A percentile compares a stretch with the other conserved stretches of the same genome.
phyloP scores from a whole-genome alignment of 768 basidiomycete species.

The Cubamyces sp. region DNA sequence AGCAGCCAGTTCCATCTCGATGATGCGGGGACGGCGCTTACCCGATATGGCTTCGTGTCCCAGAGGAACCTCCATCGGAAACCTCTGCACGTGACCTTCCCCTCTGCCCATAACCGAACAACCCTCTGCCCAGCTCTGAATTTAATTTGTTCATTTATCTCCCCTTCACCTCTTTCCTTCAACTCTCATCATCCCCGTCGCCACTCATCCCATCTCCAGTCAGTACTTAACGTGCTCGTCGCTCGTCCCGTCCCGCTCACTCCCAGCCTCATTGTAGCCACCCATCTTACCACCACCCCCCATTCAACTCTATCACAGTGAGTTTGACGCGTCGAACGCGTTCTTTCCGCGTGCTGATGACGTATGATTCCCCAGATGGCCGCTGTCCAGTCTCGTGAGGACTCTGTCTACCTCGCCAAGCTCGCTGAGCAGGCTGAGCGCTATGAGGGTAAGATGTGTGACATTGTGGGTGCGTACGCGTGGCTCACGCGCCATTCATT shows the following conservation, averaged over 20 bases:
- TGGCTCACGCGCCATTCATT: slow-evolving; percentile 21
- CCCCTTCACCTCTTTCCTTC: slow-evolving; percentile 45
- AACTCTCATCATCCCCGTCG: slow-evolving; percentile 49
- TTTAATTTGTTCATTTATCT: slow-evolving; percentile 61
- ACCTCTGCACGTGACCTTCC: slow-evolving; percentile 37
- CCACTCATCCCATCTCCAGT: slow-evolving; percentile 42
- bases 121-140: slow-evolving; percentile 77
- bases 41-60: slow-evolving; percentile 22
- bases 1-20: slow-evolving; percentile 1
- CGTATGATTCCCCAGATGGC: slow-evolving; percentile 55
- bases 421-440: slow-evolving; percentile 99
- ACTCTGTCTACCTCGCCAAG: slow-evolving; percentile 99
- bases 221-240: slow-evolving; percentile 42
- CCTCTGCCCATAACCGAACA: slow-evolving; percentile 47
- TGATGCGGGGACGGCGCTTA: slow-evolving; percentile 14
- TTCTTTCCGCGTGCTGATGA: slow-evolving; percentile 30
- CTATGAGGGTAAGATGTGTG: slow-evolving; percentile 76
- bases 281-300: slow-evolving; percentile 24
- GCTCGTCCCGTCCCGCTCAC: slow-evolving; percentile 43
- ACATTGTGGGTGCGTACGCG: slow-evolving; percentile 12
- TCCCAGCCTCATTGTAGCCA: slow-evolving; percentile 26
- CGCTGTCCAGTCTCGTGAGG: slow-evolving; percentile 78
- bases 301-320: slow-evolving; percentile 44
- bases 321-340: slow-evolving; percentile 47
- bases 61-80: slow-evolving; percentile 33